phyloP scores from a whole-genome alignment of 2,329 filamentous ascomycete species.

The Blumeriella jaapii region DNA sequence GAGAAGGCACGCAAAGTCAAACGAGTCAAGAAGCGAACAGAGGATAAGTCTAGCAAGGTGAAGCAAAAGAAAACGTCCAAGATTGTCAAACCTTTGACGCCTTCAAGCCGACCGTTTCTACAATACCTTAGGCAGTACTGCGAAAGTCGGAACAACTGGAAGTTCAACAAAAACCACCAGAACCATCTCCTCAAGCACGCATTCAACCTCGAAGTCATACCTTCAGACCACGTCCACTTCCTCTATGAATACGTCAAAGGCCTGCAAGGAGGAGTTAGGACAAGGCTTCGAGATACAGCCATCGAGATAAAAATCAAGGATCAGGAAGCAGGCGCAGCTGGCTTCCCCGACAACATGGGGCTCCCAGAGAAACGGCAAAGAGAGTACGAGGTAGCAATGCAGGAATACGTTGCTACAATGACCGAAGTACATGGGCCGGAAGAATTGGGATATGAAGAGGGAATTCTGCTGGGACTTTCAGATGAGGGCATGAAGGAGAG shows the following conservation, averaged over 20 bases:
- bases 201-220: slow-evolving; percentile 61
- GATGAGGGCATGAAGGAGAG: slow-evolving; percentile 42
- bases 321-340: slow-evolving; percentile 36
- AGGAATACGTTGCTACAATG: slow-evolving; percentile 24
- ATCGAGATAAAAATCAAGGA: slow-evolving; percentile 47
- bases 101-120: slow-evolving; percentile 49
- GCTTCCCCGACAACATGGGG: slow-evolving; percentile 37
- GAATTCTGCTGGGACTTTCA: slow-evolving; percentile 27
- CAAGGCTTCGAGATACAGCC: slow-evolving; percentile 56
- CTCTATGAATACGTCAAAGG: slow-evolving; percentile 71
- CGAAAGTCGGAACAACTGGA: slow-evolving; percentile 62
- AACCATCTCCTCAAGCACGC: slow-evolving; percentile 73
- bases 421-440: slow-evolving; percentile 13
- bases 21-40: slow-evolving; percentile 22
- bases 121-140: slow-evolving; percentile 70
- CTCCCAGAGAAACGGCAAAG: slow-evolving; percentile 39
- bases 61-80: slow-evolving; percentile 14
- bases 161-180: slow-evolving; percentile 93
- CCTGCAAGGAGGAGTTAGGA: slow-evolving; percentile 62
- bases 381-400: slow-evolving; percentile 41
- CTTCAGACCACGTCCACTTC: slow-evolving; percentile 53
- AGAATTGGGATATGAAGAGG: slow-evolving; percentile 25
- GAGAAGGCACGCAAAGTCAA: slow-evolving; percentile 24
- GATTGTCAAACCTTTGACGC: slow-evolving; percentile 8
- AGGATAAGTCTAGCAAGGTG: slow-evolving; percentile 12